Conservation (phyloP, 2,329 filamentous ascomycete species). For the Trichoderma arundinaceum region DNA sequence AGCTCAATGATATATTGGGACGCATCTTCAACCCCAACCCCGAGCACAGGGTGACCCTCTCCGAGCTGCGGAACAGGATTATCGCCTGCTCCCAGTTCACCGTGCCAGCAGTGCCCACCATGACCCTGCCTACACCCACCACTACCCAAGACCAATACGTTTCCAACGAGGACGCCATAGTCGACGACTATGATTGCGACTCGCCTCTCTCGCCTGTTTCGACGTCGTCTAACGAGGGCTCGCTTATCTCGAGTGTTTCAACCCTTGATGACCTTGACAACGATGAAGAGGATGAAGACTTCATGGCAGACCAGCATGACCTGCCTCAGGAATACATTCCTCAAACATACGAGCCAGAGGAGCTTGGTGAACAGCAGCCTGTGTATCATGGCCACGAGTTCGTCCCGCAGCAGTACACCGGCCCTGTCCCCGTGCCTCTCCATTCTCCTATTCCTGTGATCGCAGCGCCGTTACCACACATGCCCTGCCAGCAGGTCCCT, state of each 20-base stretch:
- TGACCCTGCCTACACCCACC: conserved; percentile 49
- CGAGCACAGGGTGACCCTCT: conserved; percentile 77
- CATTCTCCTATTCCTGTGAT: conserved; percentile 35
- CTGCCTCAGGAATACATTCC: conserved; percentile 50
- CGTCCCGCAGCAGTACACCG: conserved; percentile 53
- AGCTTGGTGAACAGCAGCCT: conserved; percentile 46
- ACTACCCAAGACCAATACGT: conserved; percentile 56
- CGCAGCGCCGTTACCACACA: conserved; percentile 35
- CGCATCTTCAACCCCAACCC: conserved; percentile 89
- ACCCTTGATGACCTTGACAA: conserved; percentile 57
- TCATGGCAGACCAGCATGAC: conserved; percentile 52
- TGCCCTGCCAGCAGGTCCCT: conserved; percentile 43
- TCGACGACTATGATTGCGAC: conserved; percentile 53
- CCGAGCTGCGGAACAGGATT: conserved; percentile 79
- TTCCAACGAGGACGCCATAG: conserved; percentile 53
- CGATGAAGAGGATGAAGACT: conserved; percentile 43
- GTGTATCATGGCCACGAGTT: conserved; percentile 55
- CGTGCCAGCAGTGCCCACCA: conserved; percentile 45
- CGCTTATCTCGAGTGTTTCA: conserved; percentile 59
- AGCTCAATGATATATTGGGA: conserved; percentile 85
- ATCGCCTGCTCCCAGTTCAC: conserved; percentile 78
- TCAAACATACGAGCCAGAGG: conserved; percentile 55
- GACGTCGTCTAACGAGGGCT: conserved; percentile 60
- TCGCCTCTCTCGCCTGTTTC: conserved; percentile 58
- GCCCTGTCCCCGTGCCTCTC: conserved; percentile 42